These are phyloP conservation scores for Quercus parvula DNA, from an alignment of 306 rosid species.

Conservation along the genomic window DNA sequence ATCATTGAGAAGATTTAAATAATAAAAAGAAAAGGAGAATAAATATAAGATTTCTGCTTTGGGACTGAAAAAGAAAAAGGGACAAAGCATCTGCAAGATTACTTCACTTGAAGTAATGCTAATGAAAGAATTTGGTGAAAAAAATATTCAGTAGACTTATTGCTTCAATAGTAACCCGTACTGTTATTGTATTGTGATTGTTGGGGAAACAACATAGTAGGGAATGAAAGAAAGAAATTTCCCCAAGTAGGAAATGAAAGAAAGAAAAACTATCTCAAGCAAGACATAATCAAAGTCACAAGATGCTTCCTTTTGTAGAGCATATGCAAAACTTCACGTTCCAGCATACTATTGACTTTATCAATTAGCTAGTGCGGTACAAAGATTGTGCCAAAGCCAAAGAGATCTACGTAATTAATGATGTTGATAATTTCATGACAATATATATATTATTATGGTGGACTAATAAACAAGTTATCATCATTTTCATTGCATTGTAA, in stretches of 20 bases:
- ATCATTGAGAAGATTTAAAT: no score
- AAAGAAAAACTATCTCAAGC: slow-evolving; percentile 24
- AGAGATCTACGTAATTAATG: not conserved
- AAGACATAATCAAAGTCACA: slow-evolving; percentile 20
- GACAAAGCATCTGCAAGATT: not conserved
- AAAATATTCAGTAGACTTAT: no score
- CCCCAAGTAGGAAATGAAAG: not conserved
- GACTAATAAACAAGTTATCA: no score
- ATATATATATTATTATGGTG: no score
- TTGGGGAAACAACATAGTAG: not conserved
- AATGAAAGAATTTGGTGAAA: no score
- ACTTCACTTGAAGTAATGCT: not conserved
- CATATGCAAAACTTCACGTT: not conserved
- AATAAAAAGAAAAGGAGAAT: no score
- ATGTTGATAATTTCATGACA: not conserved
- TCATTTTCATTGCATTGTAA: no score
- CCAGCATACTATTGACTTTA: not conserved
- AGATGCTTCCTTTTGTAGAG: not conserved
- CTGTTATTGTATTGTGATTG: not conserved
- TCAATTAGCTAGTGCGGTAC: not conserved
- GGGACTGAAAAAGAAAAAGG: not conserved
- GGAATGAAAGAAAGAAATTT: not conserved
- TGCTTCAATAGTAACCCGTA: not conserved
- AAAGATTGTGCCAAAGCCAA: no score
- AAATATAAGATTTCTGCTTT: no score